Conservation (phyloP, 208 protist species). For the Trypanosoma mega region DNA sequence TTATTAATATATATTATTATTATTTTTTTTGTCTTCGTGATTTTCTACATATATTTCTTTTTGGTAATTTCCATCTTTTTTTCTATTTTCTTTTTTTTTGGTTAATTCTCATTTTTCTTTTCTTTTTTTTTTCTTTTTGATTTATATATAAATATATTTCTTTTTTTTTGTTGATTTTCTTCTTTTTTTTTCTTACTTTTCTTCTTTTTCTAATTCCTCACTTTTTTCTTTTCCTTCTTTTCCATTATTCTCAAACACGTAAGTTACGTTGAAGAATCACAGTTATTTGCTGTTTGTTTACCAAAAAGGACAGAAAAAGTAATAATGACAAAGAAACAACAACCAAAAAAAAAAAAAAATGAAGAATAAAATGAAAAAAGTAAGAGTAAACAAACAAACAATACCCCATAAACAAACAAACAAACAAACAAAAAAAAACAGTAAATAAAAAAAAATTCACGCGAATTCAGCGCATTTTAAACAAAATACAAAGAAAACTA, state of each 20-base stretch:
- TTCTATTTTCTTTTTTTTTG: neutral
- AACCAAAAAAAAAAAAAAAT: neutral
- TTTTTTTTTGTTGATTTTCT: neutral
- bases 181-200: neutral
- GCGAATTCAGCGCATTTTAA: neutral
- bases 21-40: no score
- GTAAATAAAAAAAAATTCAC: constrained; percentile 4
- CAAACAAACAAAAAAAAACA: constrained; percentile 18
- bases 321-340: neutral
- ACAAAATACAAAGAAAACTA: no score
- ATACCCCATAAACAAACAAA: constrained; percentile 6
- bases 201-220: neutral
- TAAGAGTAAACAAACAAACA: constrained; percentile 1
- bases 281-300: no score
- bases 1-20: neutral
- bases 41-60: constrained; percentile 15
- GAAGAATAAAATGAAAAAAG: neutral
- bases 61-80: neutral
- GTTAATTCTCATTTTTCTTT: constrained; percentile 2
- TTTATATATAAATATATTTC: constrained; percentile 7
- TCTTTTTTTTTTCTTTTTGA: constrained; percentile 3
- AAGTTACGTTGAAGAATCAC: no score
- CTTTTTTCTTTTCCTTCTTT: constrained; percentile 9
- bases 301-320: constrained; percentile 17
- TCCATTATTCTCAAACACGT: no score